Base-by-base conservation (phyloP, 2,329 filamentous ascomycete genomes). In the Phyllosticta citribraziliensis region DNA sequence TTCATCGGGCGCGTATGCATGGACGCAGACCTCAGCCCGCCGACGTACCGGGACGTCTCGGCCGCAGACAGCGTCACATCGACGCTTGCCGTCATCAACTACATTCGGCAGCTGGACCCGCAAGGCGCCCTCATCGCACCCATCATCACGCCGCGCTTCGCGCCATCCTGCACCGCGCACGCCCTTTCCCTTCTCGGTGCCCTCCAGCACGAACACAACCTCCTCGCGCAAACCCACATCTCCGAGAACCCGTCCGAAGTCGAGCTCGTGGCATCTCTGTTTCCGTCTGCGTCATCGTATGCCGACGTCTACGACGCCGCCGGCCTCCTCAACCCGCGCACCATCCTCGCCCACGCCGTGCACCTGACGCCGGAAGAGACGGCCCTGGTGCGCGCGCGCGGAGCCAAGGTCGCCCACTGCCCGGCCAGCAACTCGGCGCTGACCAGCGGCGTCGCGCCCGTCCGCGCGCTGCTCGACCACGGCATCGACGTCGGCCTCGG, bases 1-100 rank as follows among this genome's bases (percentile, higher is more conserved):
- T 89, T 97, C 65, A 84, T 99, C 51, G 94, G 94, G 33, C 82
- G 94, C 51, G 89, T 95, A n/a, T 97, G 92, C 78, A 97, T 99
- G 94, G 81, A 82, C 30, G 58, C 65, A 10, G 72, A 88, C 4
- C 87, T 85, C 47, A 52, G 53, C 14, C 92, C 92, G 0, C 80
- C 82, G 1, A 89, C 87, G 76, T 97, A 97, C 76, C 82, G 85
- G 22, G 94, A 99, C 71, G 82, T 82, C 62, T 85, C 82, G 17
- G 74, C 85, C 0, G 82, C 82, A 2, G 76, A 80, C 24, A 81
- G 85, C 0, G 85, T 95, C 56, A 76, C 76, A 1, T 72, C 72
- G 30, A 74, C 74, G 9, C 67, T 69, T 66, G 74, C 71, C 4
- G 75, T 70, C 57, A 77, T 80, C 60, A 72, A 74, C 2, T 85